phyloP scores from a whole-genome alignment of 2,329 filamentous ascomycete species.

The Ambrosiella cleistominuta region DNA sequence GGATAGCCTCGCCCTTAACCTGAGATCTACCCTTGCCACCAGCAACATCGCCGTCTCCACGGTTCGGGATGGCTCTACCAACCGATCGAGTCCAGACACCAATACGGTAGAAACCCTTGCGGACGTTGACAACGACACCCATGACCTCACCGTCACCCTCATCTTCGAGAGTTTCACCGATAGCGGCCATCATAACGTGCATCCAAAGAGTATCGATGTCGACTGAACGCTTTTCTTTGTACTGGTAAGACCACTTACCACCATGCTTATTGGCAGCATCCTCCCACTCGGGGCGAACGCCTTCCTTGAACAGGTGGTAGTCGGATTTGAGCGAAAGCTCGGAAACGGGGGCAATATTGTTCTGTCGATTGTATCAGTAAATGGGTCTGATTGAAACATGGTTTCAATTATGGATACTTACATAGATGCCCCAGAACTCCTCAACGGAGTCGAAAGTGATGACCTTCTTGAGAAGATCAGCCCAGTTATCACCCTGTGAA shows the following conservation, averaged over 20 bases:
- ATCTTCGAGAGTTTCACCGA: conserved; percentile 92
- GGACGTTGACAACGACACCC: conserved; percentile 97
- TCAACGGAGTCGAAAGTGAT: conserved; percentile 98
- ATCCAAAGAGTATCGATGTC: conserved; percentile 94
- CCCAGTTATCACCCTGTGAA: conserved; percentile 89
- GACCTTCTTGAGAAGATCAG: conserved; percentile 91
- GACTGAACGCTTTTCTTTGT: conserved; percentile 85
- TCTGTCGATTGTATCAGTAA: conserved; percentile 35
- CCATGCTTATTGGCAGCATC: conserved; percentile 97
- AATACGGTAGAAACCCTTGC: conserved; percentile 95
- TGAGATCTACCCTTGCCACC: conserved; percentile 59
- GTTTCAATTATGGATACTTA: conserved; percentile 31
- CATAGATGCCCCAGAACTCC: conserved; percentile 99
- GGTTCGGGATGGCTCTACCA: conserved; percentile 63
- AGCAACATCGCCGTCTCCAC: conserved; percentile 54
- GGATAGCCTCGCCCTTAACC: conserved; percentile 72
- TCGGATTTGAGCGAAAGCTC: conserved; percentile 95
- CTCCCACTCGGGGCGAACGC: conserved; percentile 96
- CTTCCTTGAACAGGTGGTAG: conserved; percentile 98
- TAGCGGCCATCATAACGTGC: conserved; percentile 88
- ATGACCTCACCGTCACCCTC: conserved; percentile 94
- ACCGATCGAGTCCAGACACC: conserved; percentile 94
- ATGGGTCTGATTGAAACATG: not conserved
- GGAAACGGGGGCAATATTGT: conserved; percentile 94
- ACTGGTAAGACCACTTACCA: conserved; percentile 96